Percentiles rank a stretch among this genome's conserved stretches.
Conservation (phyloP, 129 eudicot genomes). For the Chrysanthemum makinoi region DNA sequence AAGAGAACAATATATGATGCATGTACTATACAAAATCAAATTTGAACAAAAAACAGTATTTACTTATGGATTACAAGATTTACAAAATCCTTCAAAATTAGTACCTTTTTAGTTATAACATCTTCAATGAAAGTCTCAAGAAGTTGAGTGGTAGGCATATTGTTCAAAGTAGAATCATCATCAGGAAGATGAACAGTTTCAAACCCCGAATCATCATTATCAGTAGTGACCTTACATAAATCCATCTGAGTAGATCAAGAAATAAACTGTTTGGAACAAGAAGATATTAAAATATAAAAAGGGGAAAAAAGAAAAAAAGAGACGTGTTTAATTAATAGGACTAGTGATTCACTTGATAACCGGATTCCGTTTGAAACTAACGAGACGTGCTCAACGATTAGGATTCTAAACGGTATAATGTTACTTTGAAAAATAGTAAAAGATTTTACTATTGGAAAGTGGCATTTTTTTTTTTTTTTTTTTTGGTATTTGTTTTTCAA, state of each 20-base stretch:
- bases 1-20: not conserved
- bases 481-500: no score
- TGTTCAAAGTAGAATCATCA: not conserved
- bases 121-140: not conserved
- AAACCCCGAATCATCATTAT: not conserved
- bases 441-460: no score
- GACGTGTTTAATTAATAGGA: no score
- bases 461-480: no score
- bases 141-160: not conserved
- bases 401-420: no score
- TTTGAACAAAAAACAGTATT: not conserved
- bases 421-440: no score
- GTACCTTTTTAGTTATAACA: constrained; percentile 2
- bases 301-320: not conserved
- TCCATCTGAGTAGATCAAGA: not conserved
- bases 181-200: not conserved
- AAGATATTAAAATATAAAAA: not conserved
- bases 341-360: no score
- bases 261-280: not conserved
- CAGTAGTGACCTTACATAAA: not conserved
- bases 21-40: not conserved
- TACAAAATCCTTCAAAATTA: not conserved
- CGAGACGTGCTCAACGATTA: no score
- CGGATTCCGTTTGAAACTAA: no score
- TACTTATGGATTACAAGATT: not conserved